phyloP scores from a whole-genome alignment of 805 yeast genomes.

The Suhomyces sp. region DNA sequence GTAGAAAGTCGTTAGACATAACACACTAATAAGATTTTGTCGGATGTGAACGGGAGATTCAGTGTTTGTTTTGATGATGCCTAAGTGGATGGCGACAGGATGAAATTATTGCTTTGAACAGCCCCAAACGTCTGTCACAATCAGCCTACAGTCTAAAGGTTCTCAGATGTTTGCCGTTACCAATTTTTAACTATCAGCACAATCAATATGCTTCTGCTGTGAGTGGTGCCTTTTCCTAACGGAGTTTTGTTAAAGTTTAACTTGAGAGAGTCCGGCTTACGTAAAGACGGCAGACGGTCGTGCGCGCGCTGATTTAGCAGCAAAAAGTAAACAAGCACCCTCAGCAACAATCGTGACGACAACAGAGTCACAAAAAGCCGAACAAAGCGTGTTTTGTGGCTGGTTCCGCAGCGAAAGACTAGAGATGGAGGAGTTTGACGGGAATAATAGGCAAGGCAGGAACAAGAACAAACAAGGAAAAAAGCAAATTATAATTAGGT shows the following conservation, averaged over 20 bases:
- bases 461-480: background rate
- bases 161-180: background rate
- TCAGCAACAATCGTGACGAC: background rate
- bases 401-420: background rate
- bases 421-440: background rate
- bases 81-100: background rate
- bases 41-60: background rate
- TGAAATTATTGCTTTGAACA: background rate
- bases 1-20: constrained; percentile 30
- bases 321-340: background rate
- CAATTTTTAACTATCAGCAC: background rate
- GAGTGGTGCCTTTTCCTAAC: background rate
- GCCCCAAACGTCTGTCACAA: background rate
- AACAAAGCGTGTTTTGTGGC: constrained; percentile 3
- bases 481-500: background rate
- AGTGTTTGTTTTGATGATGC: background rate
- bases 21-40: background rate
- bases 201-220: background rate
- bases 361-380: background rate
- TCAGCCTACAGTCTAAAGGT: background rate
- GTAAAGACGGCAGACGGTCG: background rate
- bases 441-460: background rate
- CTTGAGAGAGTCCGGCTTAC: background rate
- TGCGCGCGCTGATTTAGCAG: background rate
- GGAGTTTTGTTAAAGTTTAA: background rate